Evolutionary conservation across 1,284 basidiomycete genomes (phyloP), one percentile per base, ranked within the genome.

Genomic region (Porogramme epimiltina): DNA sequence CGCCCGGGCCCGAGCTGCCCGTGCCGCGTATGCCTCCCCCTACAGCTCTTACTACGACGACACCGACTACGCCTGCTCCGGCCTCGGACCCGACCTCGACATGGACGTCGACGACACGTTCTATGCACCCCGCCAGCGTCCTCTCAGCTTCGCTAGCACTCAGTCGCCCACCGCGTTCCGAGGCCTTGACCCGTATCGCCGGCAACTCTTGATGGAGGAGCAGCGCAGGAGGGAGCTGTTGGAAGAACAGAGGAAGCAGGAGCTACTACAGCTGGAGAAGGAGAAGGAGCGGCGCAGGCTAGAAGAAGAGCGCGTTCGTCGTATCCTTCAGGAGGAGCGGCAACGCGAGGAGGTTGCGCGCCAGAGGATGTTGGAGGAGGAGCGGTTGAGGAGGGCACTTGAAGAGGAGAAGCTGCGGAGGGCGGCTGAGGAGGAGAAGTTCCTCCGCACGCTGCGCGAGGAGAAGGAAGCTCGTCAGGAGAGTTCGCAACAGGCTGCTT

Each of bases 1-100:
- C 36, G 66, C 65, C 39, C 66, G 66, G 18, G 65, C 67, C 15
- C 62, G 64, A 33, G 59, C 60, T 34, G 60, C 62, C 5, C 62
- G 62, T 15, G 55, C 62, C 40, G 62, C 60, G n/a, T 64, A 61
- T 54, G 48, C 51, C 18, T 47, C 58, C 4, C 60, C 61, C 8
- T 62, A 67, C 62, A 61, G 44, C 52, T 59, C 65, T 10, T 65
- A 62, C 46, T 59, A 62, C 40, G 53, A 58, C 6, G 58, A 62
- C 42, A 6, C 10, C 9, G 55, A 61, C 34, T 57, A 60, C 42
- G 56, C 61, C 48, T 49, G 58, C 45, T 11, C 47, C 39, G 56
- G 50, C 38, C 22, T 52, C 55, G 60, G 42, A n/a, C 25, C 43
- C 15, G 48, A 42, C 42, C 13, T 45, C 28, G 51, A 41, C 26